Conservation (phyloP, 148 eudicot genomes). For the Suaeda aralocaspica region DNA sequence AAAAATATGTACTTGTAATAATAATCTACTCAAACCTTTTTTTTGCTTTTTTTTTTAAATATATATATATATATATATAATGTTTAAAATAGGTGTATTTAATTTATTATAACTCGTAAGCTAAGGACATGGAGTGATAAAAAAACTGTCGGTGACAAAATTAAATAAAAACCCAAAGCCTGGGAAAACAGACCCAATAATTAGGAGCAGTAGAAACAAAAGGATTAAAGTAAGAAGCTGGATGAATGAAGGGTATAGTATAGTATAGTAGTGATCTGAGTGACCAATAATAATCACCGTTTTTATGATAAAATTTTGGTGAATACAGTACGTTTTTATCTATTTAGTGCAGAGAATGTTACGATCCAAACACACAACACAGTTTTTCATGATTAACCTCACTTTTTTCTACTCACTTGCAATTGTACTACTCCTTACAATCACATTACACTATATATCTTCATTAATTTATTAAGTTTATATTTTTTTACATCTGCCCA, state of each 20-base stretch:
- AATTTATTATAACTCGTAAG: too few species aligned
- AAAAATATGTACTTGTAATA: too few species aligned
- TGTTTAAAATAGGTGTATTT: too few species aligned
- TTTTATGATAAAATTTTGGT: slow-evolving; percentile 1
- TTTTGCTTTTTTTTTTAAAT: too few species aligned
- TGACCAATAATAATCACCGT: slow-evolving; percentile 21
- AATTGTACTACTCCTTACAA: background rate
- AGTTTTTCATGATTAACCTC: slow-evolving; percentile 7
- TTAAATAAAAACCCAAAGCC: background rate
- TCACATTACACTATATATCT: too few species aligned
- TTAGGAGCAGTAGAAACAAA: slow-evolving; percentile 7
- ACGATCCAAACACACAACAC: slow-evolving; percentile 11
- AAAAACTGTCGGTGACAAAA: slow-evolving; percentile 11
- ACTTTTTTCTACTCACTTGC: background rate
- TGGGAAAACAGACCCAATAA: slow-evolving; percentile 13
- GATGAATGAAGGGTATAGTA: too few species aligned
- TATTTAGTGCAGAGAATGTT: slow-evolving; percentile 24
- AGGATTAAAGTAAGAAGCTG: background rate
- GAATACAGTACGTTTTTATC: too few species aligned
- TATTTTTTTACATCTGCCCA: too few species aligned
- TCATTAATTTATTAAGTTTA: too few species aligned
- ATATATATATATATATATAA: too few species aligned
- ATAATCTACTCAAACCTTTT: too few species aligned
- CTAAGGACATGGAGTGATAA: background rate
- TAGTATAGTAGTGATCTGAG: background rate